Evolutionary conservation across 1,284 basidiomycete species (phyloP), one percentile per base, ranked within the genome.

Genomic region (Pseudozyma sp.): DNA sequence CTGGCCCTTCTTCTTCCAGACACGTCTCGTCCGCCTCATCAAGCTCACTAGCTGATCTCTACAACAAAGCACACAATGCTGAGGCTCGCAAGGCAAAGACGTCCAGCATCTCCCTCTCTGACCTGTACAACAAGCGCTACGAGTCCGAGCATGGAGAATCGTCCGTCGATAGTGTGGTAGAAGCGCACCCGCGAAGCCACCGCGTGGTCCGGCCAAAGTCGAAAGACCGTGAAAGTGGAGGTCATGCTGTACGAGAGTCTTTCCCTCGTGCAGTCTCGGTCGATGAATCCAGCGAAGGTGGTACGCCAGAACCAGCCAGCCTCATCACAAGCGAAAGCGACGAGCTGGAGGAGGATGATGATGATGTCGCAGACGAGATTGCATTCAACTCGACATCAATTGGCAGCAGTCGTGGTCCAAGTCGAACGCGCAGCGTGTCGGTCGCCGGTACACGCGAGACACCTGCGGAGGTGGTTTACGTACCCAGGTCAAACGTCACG

Each of bases 91-190:
- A 55, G 43, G 3, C 19, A 24, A 50, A 29, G 9, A 29, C 19
- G 7, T 49, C 58, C 4, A 40, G 58, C 7, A 54, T 13, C 51
- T 65, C 63, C 0, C 39, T 65, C n/a, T 50, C 55, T 7, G 62
- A 65, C 7, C 62, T 65, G 6, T 65, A 65, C 42, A 65, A 58
- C 9, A 44, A 58, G 47, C 55, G 46, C 33, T 59, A 60, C 24
- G 56, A 63, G n/a, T 31, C 7, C 8, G 60, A 64, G 48, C 56
- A 59, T 2, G 31, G 58, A 14, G 31, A 49, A 3, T 31, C 30
- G 14, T 31, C 30, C 10, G 44, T 35, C 10, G 30, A 42, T n/a
- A 57, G 42, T 30, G 19, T n/a, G 7, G 19, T 33, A 7, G 44
- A 40, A 31, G 9, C 33, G 29, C 30, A 14, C 7, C 43, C 17